These are phyloP conservation scores for Cercospora berteroae DNA, from an alignment of 2,329 filamentous ascomycete genomes.

Conservation along the genomic window DNA sequence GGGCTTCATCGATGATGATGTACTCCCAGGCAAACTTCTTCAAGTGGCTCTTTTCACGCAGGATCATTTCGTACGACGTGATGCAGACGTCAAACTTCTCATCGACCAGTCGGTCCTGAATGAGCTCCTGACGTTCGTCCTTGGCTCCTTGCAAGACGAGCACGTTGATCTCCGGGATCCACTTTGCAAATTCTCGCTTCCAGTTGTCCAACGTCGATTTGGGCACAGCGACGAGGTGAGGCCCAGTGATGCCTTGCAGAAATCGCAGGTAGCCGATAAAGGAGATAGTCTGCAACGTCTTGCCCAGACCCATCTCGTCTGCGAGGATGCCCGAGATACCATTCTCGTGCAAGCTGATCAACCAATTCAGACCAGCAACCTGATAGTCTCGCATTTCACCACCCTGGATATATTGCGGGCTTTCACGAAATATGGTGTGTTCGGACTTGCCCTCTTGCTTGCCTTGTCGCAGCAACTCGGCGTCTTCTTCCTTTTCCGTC, in stretches of 20 bases:
- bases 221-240: conserved; percentile 86
- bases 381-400: conserved; percentile 96
- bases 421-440: conserved; percentile 90
- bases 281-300: conserved; percentile 95
- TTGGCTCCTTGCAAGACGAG: conserved; percentile 92
- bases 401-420: conserved; percentile 79
- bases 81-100: conserved; percentile 98
- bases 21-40: conserved; percentile 99
- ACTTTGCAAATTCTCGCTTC: conserved; percentile 88
- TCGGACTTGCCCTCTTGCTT: conserved; percentile 75
- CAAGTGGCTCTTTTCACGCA: conserved; percentile 88
- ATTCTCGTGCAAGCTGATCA: conserved; percentile 96
- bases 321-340: conserved; percentile 97
- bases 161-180: conserved; percentile 95
- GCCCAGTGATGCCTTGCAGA: conserved; percentile 82
- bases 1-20: conserved; percentile 97
- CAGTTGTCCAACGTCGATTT: conserved; percentile 99
- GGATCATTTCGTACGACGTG: conserved; percentile 98
- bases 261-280: conserved; percentile 94
- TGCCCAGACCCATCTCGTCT: conserved; percentile 98
- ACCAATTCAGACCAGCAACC: conserved; percentile 91
- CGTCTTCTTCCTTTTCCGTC: conserved; percentile 97
- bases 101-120: conserved; percentile 85
- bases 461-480: conserved; percentile 81
- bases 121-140: conserved; percentile 83